Evolutionary conservation across 2,329 filamentous ascomycete species (phyloP), one percentile per base, ranked within the genome.

Genomic region (Hypoxylon rubiginosum): DNA sequence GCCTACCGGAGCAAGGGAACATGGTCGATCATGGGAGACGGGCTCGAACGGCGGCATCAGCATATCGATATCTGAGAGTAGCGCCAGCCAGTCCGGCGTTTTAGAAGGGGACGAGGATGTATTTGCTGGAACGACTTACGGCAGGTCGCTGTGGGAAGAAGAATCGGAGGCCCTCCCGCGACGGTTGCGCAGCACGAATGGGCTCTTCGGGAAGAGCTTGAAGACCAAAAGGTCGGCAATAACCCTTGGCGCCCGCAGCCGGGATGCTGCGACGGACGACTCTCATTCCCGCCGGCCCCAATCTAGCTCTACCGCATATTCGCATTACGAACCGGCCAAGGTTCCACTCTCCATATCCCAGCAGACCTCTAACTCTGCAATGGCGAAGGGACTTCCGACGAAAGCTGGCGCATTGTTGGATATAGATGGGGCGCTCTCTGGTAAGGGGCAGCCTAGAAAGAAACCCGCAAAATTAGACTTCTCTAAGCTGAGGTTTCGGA

Each of bases 321-420:
- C 85, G 0, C 86, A 83, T 75, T 88, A 88, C 74, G 86, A 88
- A 76, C 84, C 85, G 72, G 75, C 83, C 4, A 86, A 86, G 71
- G 80, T 85, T 51, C 85, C 86, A 10, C 79, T 88, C 4, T 81
- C 84, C n/a, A 83, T 87, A 64, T 87, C 86, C 0, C 86, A 88
- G 71, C 86, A 88, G 73, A 88, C 86, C 0, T 87, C 86, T 0
- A 84, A 81, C 46, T 87, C 86, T 1, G 84, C 85, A 64, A 88
- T 88, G 82, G 85, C 86, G 21, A 87, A 85, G 69, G 85, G 85
- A 3, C 73, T 84, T 4, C 84, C 85, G 0, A 72, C 79, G 48
- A 87, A 87, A 69, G 79, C 82, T 0, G 80, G 79, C 56, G 77
- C 78, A 43, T 72, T 85, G 50, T 77, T 87, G 21, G 83, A 85